Evolutionary conservation across 2,329 filamentous ascomycete genomes (phyloP).

Genomic region (Aspergillus unguis): DNA sequence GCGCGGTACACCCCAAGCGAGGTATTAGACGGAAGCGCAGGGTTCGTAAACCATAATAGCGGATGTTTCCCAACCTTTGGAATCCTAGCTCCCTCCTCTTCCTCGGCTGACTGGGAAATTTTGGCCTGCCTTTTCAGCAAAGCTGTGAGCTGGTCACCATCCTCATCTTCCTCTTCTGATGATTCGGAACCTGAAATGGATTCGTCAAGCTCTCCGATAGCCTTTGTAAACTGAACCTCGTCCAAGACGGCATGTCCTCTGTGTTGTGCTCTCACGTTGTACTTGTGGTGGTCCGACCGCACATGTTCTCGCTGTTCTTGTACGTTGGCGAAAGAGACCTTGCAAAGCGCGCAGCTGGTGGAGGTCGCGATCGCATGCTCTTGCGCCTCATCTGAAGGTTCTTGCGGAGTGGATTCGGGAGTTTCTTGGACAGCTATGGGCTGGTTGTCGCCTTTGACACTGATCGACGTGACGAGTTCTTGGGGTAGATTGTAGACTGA

Average conservation of each 20-base stretch:
- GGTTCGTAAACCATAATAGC: conserved; percentile 79
- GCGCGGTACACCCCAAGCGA: conserved; percentile 84
- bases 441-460: conserved; percentile 51
- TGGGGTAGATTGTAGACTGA: conserved; percentile 78
- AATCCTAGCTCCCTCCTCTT: conserved; percentile 42
- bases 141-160: conserved; percentile 60
- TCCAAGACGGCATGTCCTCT: conserved; percentile 68
- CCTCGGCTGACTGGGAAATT: conserved; percentile 53
- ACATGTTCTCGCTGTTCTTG: conserved; percentile 82
- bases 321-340: conserved; percentile 66
- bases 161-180: conserved; percentile 65
- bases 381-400: conserved; percentile 35
- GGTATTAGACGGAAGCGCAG: conserved; percentile 69
- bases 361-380: conserved; percentile 49
- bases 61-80: conserved; percentile 65
- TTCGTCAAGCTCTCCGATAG: conserved; percentile 83
- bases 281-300: conserved; percentile 86
- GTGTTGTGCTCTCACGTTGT: conserved; percentile 90
- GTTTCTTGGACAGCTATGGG: conserved; percentile 24
- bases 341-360: conserved; percentile 79
- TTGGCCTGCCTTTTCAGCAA: conserved; percentile 81
- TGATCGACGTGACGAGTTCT: conserved; percentile 67
- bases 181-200: conserved; percentile 78
- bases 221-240: conserved; percentile 80
- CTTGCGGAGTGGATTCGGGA: conserved; percentile 20